Evolutionary conservation across 768 basidiomycete genomes (phyloP), one percentile per base, ranked within the genome.

Genomic region (Amanita fuliginea): DNA sequence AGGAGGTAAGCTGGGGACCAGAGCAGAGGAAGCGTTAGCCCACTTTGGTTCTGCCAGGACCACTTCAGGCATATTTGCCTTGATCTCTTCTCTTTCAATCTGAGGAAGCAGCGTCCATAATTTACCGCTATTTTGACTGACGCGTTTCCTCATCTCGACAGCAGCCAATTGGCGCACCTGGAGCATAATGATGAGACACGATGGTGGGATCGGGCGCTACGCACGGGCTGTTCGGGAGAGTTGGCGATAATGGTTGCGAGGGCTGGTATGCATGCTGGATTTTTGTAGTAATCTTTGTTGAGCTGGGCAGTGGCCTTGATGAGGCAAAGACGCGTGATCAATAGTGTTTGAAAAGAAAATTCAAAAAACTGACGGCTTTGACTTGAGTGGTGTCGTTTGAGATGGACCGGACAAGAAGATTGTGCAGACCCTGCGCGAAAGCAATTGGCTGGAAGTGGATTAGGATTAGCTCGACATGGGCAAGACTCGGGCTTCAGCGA

Each of bases 131-230:
- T 83, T 83, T 62, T 81, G 77, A 22, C 75, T 64, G 53, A 97
- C 79, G 51, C 95, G 87, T 74, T 99, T 99, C 58, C 95, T 78
- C 63, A 97, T 75, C 68, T 99, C 96, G 49, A 97, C 93, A 6
- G 94, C 93, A 42, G 94, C 90, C 18, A 99, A 77, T 80, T 99
- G 96, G 53, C 93, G 88, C 54, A 97, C 82, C 94, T 99, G 60
- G 42, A 39, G 26, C 39, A 7, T 44, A 50, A 53, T 13, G 35
- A 47, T 35, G 47, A 36, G 37, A 43, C 43, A 30, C 47, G 43
- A 54, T 37, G 46, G 39, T 14, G 51, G 52, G 42, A 51, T 53
- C 18, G 19, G 51, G 21, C 42, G 14, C 48, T 40, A 75, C 92
- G 64, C 60, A 96, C 94, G 47, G 84, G 70, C 57, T 77, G 69